Evolutionary conservation across 2,329 filamentous ascomycete species (phyloP).

Genomic region (Dothideomycetidae sp.): DNA sequence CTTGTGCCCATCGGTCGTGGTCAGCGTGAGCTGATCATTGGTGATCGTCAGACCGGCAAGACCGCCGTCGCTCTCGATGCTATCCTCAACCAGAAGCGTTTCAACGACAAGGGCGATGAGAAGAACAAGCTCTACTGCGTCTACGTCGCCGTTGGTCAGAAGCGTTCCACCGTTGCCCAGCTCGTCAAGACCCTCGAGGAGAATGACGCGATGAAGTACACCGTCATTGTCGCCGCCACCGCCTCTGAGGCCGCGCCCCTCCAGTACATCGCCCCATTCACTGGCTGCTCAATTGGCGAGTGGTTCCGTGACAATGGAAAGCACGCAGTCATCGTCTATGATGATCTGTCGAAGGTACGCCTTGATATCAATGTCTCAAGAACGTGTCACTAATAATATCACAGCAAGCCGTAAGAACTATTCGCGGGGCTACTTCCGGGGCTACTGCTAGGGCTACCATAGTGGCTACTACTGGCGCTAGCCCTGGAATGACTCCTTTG

Average conservation of each 20-base stretch:
- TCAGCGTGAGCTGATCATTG: slow-evolving; percentile 99
- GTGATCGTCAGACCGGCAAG: slow-evolving; percentile 99
- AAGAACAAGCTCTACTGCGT: slow-evolving; percentile 98
- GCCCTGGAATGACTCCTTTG: too few species aligned
- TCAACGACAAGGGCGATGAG: slow-evolving; percentile 82
- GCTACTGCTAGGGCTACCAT: too few species aligned
- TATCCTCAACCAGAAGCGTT: slow-evolving; percentile 98
- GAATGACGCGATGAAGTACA: slow-evolving; percentile 99
- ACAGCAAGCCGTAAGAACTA: too few species aligned
- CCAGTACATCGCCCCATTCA: slow-evolving; percentile 90
- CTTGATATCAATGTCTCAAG: too few species aligned
- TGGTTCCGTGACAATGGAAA: slow-evolving; percentile 72
- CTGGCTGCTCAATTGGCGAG: slow-evolving; percentile 54
- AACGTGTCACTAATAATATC: too few species aligned
- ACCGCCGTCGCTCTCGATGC: slow-evolving; percentile 95
- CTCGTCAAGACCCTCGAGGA: slow-evolving; percentile 99
- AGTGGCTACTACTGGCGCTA: too few species aligned
- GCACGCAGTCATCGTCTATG: slow-evolving; percentile 81
- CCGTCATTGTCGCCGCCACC: slow-evolving; percentile 82
- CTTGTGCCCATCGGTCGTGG: slow-evolving; percentile 99
- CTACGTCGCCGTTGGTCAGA: slow-evolving; percentile 98
- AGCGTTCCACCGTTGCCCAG: slow-evolving; percentile 98
- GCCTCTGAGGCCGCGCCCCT: slow-evolving; percentile 92
- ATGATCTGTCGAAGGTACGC: slow-evolving; percentile 97
- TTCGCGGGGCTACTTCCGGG: too few species aligned